These are phyloP conservation scores for Lasiosphaeriaceae sp. DNA, from an alignment of 495 filamentous ascomycete genomes.

Conservation along the genomic window DNA sequence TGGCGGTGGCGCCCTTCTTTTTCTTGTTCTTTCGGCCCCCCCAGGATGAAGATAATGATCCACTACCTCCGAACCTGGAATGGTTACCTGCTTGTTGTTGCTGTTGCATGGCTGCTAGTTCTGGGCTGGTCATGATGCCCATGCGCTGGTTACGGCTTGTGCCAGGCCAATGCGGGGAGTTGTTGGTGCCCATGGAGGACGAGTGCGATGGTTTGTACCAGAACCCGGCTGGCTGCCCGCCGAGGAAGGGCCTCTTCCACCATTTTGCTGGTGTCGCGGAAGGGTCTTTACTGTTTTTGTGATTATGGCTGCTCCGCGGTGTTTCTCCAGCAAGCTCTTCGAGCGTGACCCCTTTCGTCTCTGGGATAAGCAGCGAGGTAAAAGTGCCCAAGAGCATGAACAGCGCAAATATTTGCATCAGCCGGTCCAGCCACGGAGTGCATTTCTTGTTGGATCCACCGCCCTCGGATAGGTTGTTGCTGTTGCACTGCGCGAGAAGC, in stretches of 20 bases:
- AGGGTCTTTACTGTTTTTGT: slow-evolving; percentile 1
- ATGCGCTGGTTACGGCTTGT: slow-evolving; percentile 15
- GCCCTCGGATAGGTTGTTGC: background rate
- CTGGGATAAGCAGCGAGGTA: slow-evolving; percentile 64
- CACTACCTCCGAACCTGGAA: slow-evolving; percentile 14
- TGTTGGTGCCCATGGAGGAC: background rate
- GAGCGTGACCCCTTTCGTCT: slow-evolving; percentile 67
- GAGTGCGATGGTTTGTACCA: slow-evolving; percentile 20
- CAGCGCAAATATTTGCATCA: slow-evolving; percentile 74
- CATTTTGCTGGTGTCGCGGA: background rate
- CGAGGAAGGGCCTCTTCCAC: slow-evolving; percentile 32
- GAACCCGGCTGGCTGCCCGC: slow-evolving; percentile 37
- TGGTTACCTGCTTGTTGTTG: background rate
- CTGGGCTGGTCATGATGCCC: slow-evolving; percentile 36
- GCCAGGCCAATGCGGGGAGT: background rate
- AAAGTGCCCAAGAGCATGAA: slow-evolving; percentile 73
- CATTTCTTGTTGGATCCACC: slow-evolving; percentile 34
- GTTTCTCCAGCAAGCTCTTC: slow-evolving; percentile 51
- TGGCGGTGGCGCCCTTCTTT: background rate
- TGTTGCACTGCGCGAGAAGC: slow-evolving; percentile 39
- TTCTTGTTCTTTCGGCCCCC: slow-evolving; percentile 3
- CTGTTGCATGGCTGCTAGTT: slow-evolving; percentile 15
- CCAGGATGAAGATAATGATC: slow-evolving; percentile 17
- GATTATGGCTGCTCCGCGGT: slow-evolving; percentile 26
- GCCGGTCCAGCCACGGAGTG: slow-evolving; percentile 67